Evolutionary conservation across 441 rosid genomes (phyloP).

Genomic region (Iberis amara): DNA sequence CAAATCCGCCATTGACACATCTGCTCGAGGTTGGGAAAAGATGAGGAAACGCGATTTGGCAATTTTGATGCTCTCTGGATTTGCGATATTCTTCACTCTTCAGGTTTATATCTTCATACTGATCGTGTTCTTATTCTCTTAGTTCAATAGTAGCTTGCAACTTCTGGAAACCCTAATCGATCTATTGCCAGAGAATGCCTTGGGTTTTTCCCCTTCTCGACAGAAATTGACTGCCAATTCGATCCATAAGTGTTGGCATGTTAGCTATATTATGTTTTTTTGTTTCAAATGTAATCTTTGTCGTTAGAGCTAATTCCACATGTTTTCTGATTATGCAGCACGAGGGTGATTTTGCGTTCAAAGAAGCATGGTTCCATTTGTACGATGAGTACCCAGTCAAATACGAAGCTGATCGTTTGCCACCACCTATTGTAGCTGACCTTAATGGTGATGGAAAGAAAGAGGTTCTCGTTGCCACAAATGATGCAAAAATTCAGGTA

Average conservation of each 20-base stretch:
- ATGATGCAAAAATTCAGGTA: slow-evolving; percentile 89
- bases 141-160: background rate
- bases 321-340: slow-evolving; percentile 39
- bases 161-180: slow-evolving; percentile 21
- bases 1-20: slow-evolving; percentile 29
- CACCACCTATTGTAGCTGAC: slow-evolving; percentile 85
- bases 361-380: slow-evolving; percentile 90
- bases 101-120: slow-evolving; percentile 42
- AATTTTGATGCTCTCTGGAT: slow-evolving; percentile 91
- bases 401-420: slow-evolving; percentile 85
- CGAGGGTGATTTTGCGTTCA: slow-evolving; percentile 94
- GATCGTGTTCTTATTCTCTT: background rate
- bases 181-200: slow-evolving; percentile 4
- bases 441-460: slow-evolving; percentile 91
- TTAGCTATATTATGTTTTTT: slow-evolving; percentile 1
- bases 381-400: slow-evolving; percentile 82
- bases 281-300: slow-evolving; percentile 3
- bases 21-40: background rate
- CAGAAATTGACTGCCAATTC: background rate
- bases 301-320: background rate
- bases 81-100: slow-evolving; percentile 95
- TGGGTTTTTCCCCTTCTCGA: background rate
- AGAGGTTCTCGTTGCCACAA: slow-evolving; percentile 82
- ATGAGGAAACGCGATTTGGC: slow-evolving; percentile 99
- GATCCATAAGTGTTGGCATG: background rate